phyloP scores from a whole-genome alignment of 2,329 filamentous ascomycete species.

The Plenodomus tracheiphilus region DNA sequence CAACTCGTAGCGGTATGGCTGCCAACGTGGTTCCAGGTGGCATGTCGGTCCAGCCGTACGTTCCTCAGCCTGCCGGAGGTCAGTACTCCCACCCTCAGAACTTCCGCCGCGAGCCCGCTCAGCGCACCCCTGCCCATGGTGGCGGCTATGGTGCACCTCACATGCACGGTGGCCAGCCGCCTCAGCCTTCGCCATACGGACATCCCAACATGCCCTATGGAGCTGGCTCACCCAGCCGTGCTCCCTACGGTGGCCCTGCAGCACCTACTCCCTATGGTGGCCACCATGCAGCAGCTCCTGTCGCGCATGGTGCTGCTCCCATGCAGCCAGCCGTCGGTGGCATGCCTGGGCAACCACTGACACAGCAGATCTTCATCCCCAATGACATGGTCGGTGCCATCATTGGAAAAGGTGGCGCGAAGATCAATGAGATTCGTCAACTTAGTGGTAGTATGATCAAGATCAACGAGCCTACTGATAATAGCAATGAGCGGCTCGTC shows the following conservation, averaged over 20 bases:
- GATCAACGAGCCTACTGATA: constrained; percentile 99
- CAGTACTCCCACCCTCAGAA: constrained; percentile 92
- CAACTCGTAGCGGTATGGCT: constrained; percentile 89
- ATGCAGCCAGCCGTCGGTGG: constrained; percentile 62
- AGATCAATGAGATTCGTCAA: constrained; percentile 99
- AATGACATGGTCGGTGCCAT: constrained; percentile 99
- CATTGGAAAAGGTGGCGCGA: constrained; percentile 96
- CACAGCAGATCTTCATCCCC: constrained; percentile 98
- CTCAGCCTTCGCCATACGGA: constrained; percentile 45
- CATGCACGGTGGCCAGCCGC: constrained; percentile 65
- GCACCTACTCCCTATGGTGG: constrained; percentile 72
- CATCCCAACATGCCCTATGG: constrained; percentile 79
- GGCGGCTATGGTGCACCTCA: constrained; percentile 72
- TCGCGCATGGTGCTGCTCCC: constrained; percentile 69
- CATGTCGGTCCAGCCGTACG: constrained; percentile 99
- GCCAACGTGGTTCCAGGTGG: constrained; percentile 93
- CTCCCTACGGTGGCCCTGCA: constrained; percentile 75
- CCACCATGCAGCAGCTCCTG: constrained; percentile 55
- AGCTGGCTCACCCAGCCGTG: constrained; percentile 67
- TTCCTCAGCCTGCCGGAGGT: constrained; percentile 87
- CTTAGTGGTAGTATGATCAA: constrained; percentile 98
- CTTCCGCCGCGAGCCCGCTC: constrained; percentile 66
- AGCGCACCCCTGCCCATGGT: constrained; percentile 74
- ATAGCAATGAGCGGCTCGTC: constrained; percentile 95
- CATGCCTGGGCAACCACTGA: constrained; percentile 78